Percentiles rank a stretch among this genome's conserved stretches.
Conservation (phyloP, 805 yeast genomes). For the Kuraishia molischiana region DNA sequence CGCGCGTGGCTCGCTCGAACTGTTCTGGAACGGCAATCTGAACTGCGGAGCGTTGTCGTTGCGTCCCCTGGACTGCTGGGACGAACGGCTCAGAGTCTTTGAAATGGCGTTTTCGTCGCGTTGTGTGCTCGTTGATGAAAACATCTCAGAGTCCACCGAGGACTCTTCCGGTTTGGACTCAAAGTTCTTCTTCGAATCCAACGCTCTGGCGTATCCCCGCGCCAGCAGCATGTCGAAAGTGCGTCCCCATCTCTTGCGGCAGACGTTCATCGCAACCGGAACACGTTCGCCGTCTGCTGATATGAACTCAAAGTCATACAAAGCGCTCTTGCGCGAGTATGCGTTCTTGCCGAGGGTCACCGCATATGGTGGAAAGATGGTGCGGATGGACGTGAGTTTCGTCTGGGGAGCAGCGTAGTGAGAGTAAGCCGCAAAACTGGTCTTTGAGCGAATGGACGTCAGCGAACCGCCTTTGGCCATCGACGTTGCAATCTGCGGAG, state of each 20-base stretch:
- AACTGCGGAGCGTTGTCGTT: constrained; percentile 36
- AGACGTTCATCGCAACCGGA: constrained; percentile 47
- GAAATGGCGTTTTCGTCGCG: not conserved
- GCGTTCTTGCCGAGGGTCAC: constrained; percentile 72
- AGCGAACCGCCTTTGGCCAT: not conserved
- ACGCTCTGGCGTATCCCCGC: constrained; percentile 54
- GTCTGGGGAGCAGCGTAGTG: constrained; percentile 67
- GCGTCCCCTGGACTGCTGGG: not conserved
- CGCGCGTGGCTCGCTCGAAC: constrained; percentile 3
- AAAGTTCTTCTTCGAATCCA: constrained; percentile 19
- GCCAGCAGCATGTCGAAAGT: constrained; percentile 55
- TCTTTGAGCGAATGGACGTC: constrained; percentile 1
- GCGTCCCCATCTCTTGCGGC: constrained; percentile 71
- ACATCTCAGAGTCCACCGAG: too few relatives aligned
- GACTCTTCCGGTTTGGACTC: too few relatives aligned
- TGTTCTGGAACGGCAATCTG: constrained; percentile 63
- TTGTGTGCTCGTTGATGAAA: too few relatives aligned
- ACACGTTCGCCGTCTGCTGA: constrained; percentile 63
- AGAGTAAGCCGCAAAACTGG: constrained; percentile 58
- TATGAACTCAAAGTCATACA: constrained; percentile 65
- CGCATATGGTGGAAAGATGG: constrained; percentile 70
- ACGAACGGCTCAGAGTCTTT: not conserved
- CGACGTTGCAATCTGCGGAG: not conserved
- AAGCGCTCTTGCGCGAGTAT: constrained; percentile 50
- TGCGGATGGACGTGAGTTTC: constrained; percentile 53